Percentiles rank a stretch among this genome's conserved stretches.
These are phyloP conservation scores for Agaricus sinodeliciosus DNA, from an alignment of 768 basidiomycete genomes.

Conservation along the genomic window DNA sequence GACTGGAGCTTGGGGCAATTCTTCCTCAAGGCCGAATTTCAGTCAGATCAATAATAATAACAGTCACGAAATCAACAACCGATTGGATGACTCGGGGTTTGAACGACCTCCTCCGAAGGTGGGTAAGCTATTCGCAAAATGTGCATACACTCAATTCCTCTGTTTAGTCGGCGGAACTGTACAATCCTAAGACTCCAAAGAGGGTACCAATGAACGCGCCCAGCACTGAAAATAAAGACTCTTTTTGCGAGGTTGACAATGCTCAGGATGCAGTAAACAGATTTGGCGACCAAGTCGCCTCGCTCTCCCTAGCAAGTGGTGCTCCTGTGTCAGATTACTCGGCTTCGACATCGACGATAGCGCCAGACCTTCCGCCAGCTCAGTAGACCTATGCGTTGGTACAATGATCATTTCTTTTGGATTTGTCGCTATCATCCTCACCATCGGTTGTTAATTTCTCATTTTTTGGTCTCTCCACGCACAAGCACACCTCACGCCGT, in stretches of 20 bases:
- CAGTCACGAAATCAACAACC: constrained; percentile 17
- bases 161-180: constrained; percentile 25
- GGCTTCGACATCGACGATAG: neutral
- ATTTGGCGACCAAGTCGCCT: constrained; percentile 29
- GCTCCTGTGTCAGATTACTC: neutral
- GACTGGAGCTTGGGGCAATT: constrained; percentile 67
- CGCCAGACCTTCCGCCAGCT: neutral
- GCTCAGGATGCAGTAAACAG: constrained; percentile 22
- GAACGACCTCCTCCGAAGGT: constrained; percentile 46
- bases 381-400: neutral
- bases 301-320: constrained; percentile 23
- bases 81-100: constrained; percentile 37
- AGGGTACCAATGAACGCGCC: constrained; percentile 19
- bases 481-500: neutral
- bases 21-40: constrained; percentile 46
- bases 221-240: constrained; percentile 1
- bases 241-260: constrained; percentile 16
- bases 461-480: neutral
- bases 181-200: constrained; percentile 26
- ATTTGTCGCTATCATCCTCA: neutral
- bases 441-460: neutral
- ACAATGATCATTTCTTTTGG: neutral
- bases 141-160: neutral
- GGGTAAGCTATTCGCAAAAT: neutral
- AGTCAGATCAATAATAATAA: constrained; percentile 25